Percentiles rank a stretch among this genome's conserved stretches.
Conservation (phyloP, 768 basidiomycete genomes). For the Pholiota conissans region DNA sequence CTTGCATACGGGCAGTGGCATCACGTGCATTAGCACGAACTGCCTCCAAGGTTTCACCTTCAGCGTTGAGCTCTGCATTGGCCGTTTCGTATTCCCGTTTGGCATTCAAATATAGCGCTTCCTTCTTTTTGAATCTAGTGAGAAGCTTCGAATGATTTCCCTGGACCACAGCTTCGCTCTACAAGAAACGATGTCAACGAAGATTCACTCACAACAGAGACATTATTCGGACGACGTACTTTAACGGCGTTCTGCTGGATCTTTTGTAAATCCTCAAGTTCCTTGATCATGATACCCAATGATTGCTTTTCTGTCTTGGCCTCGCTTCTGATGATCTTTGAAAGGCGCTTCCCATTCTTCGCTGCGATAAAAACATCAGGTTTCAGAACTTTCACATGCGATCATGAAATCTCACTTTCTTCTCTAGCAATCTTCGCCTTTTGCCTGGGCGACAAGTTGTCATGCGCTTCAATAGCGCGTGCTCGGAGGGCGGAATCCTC, state of each 20-base stretch:
- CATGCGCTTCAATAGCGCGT: slow-evolving; percentile 49
- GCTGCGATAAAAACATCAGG: slow-evolving; percentile 31
- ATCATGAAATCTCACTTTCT: slow-evolving; percentile 42
- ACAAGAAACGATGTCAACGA: slow-evolving; percentile 1
- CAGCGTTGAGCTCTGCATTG: slow-evolving; percentile 44
- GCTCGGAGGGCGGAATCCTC: slow-evolving; percentile 38
- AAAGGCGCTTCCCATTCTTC: slow-evolving; percentile 58
- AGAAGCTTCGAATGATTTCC: slow-evolving; percentile 52
- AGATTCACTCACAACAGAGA: background rate
- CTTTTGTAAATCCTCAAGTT: slow-evolving; percentile 66
- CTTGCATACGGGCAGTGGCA: slow-evolving; percentile 61
- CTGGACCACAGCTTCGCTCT: slow-evolving; percentile 63
- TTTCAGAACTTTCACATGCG: background rate
- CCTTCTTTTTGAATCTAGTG: slow-evolving; percentile 59
- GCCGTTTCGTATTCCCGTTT: slow-evolving; percentile 59
- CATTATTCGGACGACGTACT: slow-evolving; percentile 27
- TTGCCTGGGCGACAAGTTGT: slow-evolving; percentile 48
- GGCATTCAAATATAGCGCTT: slow-evolving; percentile 60
- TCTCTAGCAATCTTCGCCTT: slow-evolving; percentile 48
- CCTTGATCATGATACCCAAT: slow-evolving; percentile 58
- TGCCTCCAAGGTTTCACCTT: slow-evolving; percentile 49
- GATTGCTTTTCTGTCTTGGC: slow-evolving; percentile 67
- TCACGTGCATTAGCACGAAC: slow-evolving; percentile 54
- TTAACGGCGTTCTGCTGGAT: slow-evolving; percentile 69
- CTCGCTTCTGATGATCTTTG: slow-evolving; percentile 71